phyloP scores from a whole-genome alignment of 495 filamentous ascomycete species.

The Cercophora sp. region DNA sequence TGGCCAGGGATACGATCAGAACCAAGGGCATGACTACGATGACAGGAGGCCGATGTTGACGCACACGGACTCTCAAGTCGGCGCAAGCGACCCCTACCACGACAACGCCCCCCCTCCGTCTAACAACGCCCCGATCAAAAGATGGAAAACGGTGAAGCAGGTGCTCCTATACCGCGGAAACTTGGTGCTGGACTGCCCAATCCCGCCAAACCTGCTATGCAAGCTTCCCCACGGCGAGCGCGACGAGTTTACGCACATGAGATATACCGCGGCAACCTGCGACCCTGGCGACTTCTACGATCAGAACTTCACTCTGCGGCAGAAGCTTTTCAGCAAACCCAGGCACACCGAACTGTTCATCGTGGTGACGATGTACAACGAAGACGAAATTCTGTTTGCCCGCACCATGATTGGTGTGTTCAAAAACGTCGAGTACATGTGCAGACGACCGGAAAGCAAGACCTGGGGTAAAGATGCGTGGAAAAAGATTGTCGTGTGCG shows the following conservation, averaged over 20 bases:
- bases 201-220: conserved; percentile 82
- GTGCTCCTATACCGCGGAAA: conserved; percentile 96
- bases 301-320: conserved; percentile 87
- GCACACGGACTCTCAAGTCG: conserved; percentile 42
- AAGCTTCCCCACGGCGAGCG: conserved; percentile 85
- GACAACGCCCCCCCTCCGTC: conserved; percentile 49
- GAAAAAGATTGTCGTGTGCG: conserved; percentile 99
- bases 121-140: conserved; percentile 56
- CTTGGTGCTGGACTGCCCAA: conserved; percentile 93
- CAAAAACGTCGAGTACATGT: conserved; percentile 98
- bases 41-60: conserved; percentile 50
- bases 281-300: conserved; percentile 85
- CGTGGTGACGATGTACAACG: conserved; percentile 98
- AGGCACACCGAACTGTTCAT: conserved; percentile 96
- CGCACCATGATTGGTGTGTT: conserved; percentile 96
- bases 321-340: conserved; percentile 89
- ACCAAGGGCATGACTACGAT: conserved; percentile 32
- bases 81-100: conserved; percentile 42
- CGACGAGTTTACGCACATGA: conserved; percentile 98
- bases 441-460: conserved; percentile 80
- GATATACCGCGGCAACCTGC: conserved; percentile 94
- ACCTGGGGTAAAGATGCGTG: conserved; percentile 98
- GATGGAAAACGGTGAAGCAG: conserved; percentile 99
- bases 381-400: conserved; percentile 94
- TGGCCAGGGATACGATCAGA: conserved; percentile 47